Conservation (phyloP, 495 filamentous ascomycete species). For the Platismatia glauca region DNA sequence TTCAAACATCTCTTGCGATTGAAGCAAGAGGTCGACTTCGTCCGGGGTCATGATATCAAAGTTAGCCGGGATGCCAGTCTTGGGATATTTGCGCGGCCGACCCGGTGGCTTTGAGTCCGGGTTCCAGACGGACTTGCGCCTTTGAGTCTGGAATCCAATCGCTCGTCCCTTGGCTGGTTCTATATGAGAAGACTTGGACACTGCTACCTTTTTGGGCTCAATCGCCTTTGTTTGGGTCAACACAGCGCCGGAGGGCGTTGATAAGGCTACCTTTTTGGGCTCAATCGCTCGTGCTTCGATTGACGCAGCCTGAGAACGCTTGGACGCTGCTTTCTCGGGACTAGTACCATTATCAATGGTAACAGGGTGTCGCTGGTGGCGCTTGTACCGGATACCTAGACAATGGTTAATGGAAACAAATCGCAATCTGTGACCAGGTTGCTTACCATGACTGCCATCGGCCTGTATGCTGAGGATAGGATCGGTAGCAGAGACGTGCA, state of each 20-base stretch:
- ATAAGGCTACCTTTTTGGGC: background rate
- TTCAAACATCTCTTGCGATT: slow-evolving; percentile 18
- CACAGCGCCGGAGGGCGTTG: background rate
- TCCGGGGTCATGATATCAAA: slow-evolving; percentile 10
- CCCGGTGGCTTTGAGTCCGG: slow-evolving; percentile 10
- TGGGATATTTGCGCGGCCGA: slow-evolving; percentile 20
- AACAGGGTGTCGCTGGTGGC: background rate
- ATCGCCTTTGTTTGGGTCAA: background rate
- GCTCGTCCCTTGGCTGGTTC: background rate
- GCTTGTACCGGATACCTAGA: slow-evolving; percentile 1
- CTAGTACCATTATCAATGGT: background rate
- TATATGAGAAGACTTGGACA: background rate
- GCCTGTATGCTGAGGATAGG: slow-evolving; percentile 23
- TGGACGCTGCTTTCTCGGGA: background rate
- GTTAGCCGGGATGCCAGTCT: slow-evolving; percentile 13
- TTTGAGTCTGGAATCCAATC: background rate
- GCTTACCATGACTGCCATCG: slow-evolving; percentile 32
- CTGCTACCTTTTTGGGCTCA: background rate
- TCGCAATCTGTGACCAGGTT: background rate
- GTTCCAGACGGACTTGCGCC: background rate
- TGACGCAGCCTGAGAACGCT: background rate
- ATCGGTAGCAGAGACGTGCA: slow-evolving; percentile 29
- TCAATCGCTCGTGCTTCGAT: background rate
- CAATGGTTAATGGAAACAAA: background rate
- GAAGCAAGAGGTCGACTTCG: slow-evolving; percentile 9